Percentiles rank a stretch among this genome's conserved stretches.
Evolutionary conservation across 2,329 filamentous ascomycete genomes (phyloP).

Genomic region (Proliferodiscus dingleyae): DNA sequence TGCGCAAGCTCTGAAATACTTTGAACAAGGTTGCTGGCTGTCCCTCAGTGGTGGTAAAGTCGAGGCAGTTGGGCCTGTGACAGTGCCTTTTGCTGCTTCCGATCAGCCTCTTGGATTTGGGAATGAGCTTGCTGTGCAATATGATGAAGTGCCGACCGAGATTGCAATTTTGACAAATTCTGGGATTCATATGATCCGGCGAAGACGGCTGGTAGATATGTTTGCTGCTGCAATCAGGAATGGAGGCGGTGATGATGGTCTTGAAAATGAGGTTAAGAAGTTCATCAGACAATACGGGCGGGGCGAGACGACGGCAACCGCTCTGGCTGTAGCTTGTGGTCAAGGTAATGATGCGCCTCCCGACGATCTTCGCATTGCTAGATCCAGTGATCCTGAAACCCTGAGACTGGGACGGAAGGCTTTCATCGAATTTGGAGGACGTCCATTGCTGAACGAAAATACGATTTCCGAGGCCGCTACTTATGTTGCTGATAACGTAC

Average conservation of each 20-base stretch:
- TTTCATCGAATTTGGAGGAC: conserved; percentile 90
- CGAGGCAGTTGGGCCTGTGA: conserved; percentile 75
- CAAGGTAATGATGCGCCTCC: conserved; percentile 74
- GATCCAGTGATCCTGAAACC: conserved; percentile 75
- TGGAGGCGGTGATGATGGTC: conserved; percentile 69
- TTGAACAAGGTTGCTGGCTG: conserved; percentile 77
- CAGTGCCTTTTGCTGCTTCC: conserved; percentile 65
- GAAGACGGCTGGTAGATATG: conserved; percentile 82
- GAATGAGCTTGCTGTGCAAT: conserved; percentile 95
- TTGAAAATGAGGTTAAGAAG: conserved; percentile 75
- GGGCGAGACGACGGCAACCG: conserved; percentile 82
- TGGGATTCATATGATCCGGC: conserved; percentile 79
- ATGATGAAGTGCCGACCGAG: conserved; percentile 75
- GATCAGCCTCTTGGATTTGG: conserved; percentile 73
- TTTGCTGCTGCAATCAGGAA: conserved; percentile 78
- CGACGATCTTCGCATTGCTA: conserved; percentile 66
- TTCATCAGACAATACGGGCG: conserved; percentile 85
- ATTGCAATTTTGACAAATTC: conserved; percentile 88
- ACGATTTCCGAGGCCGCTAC: conserved; percentile 54
- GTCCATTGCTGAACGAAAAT: conserved; percentile 78
- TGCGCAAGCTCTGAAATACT: conserved; percentile 43
- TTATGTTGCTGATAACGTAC: conserved; percentile 74
- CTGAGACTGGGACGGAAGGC: conserved; percentile 78
- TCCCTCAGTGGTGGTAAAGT: conserved; percentile 68
- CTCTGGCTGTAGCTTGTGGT: conserved; percentile 89